Evolutionary conservation across 208 protist species (phyloP), one percentile per base, ranked within the genome.

Genomic region (Wallacemonas sp.): DNA sequence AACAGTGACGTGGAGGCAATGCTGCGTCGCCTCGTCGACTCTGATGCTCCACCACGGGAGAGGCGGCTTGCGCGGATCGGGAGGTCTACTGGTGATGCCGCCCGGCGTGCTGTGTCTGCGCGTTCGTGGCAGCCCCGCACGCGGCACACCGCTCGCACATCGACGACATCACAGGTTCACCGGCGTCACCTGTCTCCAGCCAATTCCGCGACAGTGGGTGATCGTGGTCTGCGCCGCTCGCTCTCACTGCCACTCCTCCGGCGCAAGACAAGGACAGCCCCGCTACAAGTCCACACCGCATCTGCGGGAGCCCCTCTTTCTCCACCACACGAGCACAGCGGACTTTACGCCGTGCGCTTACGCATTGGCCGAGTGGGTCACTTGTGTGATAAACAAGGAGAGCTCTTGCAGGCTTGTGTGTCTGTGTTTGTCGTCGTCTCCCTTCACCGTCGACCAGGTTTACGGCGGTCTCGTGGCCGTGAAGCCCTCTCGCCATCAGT

Each of bases 1-100:
- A 33, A 65, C 36, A 38, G 59, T 41, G 33, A 66, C n/a, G 36
- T 41, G 36, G 9, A 41, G 14, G 36, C 6, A 17, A 41, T 41
- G 36, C 36, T 41, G 36, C 36, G 14, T 41, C 36, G 36, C 9
- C 36, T 41, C 36, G 14, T 41, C 14, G 36, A 6, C 9, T 6
- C 9, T 14, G 36, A 14, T 41, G 36, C 9, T 41, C n/a, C n/a
- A n/a, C n/a, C n/a, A n/a, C n/a, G n/a, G n/a, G n/a, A n/a, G n/a
- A n/a, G n/a, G n/a, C n/a, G n/a, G n/a, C n/a, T n/a, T n/a, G n/a
- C n/a, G n/a, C n/a, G n/a, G n/a, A n/a, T n/a, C n/a, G n/a, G n/a
- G n/a, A n/a, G n/a, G n/a, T n/a, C n/a, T n/a, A n/a, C n/a, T n/a
- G n/a, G n/a, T n/a, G n/a, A n/a, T n/a, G n/a, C n/a, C n/a, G n/a